A percentile compares a stretch with the other conserved stretches of the same genome.
Conservation (phyloP, 2,329 filamentous ascomycete species). For the Penicillium brasilianum region DNA sequence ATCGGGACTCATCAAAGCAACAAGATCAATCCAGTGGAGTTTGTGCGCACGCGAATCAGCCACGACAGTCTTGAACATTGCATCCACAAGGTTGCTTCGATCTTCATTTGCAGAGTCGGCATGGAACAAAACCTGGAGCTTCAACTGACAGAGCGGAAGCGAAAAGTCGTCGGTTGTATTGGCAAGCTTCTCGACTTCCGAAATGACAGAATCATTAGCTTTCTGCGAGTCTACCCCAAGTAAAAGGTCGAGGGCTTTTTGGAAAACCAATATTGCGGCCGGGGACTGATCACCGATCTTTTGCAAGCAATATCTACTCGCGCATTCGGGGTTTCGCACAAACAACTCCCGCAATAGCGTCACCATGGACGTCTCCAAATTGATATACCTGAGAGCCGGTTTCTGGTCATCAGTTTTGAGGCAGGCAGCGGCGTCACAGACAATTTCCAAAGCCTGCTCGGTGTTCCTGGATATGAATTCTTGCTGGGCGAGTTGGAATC, state of each 20-base stretch:
- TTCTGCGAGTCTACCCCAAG: conserved; percentile 35
- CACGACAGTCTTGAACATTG: conserved; percentile 48
- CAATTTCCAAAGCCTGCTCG: conserved; percentile 40
- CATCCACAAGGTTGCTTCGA: conserved; percentile 42
- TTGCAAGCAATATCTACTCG: conserved; percentile 37
- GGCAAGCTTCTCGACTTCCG: conserved; percentile 43
- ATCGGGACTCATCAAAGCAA: conserved; percentile 45
- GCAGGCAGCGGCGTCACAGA: conserved; percentile 38
- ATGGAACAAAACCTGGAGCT: conserved; percentile 48
- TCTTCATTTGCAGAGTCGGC: conserved; percentile 35
- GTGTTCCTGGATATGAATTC: conserved; percentile 45
- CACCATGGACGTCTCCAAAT: conserved; percentile 34
- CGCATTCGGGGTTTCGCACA: conserved; percentile 38
- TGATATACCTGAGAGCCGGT: conserved; percentile 9
- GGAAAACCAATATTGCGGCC: conserved; percentile 34
- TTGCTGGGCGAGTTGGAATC: conserved; percentile 46
- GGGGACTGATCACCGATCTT: conserved; percentile 37
- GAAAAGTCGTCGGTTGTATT: conserved; percentile 49
- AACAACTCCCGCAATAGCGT: conserved; percentile 42
- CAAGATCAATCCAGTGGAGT: conserved; percentile 47
- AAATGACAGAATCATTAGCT: conserved; percentile 28
- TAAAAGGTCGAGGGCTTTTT: conserved; percentile 41
- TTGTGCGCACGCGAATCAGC: conserved; percentile 40
- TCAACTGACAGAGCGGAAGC: conserved; percentile 49
- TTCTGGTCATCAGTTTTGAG: conserved; percentile 20